These are phyloP conservation scores for Yamadazyma sp. DNA, from an alignment of 805 yeast species.

Conservation along the genomic window DNA sequence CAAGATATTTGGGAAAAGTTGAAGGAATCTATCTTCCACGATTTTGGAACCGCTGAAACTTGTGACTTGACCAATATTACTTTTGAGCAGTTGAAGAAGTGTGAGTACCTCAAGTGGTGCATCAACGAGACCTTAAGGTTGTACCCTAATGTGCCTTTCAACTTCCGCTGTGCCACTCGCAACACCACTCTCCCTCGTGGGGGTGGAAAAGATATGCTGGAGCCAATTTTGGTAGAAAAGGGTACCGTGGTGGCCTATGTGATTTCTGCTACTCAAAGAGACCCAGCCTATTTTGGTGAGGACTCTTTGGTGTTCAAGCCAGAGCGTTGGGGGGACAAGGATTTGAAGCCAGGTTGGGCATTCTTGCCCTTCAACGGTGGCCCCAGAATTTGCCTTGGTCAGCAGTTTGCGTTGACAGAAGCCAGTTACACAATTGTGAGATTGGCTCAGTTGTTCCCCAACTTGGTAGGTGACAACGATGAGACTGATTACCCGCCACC, in stretches of 20 bases:
- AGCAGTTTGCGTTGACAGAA: slow-evolving; percentile 56
- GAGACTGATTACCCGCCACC: slow-evolving; percentile 16
- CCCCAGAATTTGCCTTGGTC: slow-evolving; percentile 55
- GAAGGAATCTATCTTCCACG: slow-evolving; percentile 24
- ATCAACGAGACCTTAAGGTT: slow-evolving; percentile 33
- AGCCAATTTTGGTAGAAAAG: slow-evolving; percentile 43
- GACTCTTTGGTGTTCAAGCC: slow-evolving; percentile 48
- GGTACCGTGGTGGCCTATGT: slow-evolving; percentile 42
- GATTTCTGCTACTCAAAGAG: slow-evolving; percentile 45
- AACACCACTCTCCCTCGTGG: slow-evolving; percentile 37
- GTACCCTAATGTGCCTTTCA: slow-evolving; percentile 37
- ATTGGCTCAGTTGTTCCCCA: slow-evolving; percentile 28
- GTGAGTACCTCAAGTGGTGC: slow-evolving; percentile 32
- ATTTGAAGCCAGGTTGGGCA: slow-evolving; percentile 43
- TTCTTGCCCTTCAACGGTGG: slow-evolving; percentile 57
- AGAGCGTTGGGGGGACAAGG: slow-evolving; percentile 46
- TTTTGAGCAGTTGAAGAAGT: slow-evolving; percentile 34
- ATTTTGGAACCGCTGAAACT: slow-evolving; percentile 30
- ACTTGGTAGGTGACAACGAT: slow-evolving; percentile 16
- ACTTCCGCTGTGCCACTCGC: slow-evolving; percentile 30
- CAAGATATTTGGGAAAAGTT: slow-evolving; percentile 30
- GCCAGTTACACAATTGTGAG: slow-evolving; percentile 45
- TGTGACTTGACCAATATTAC: slow-evolving; percentile 25
- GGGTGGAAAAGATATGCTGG: slow-evolving; percentile 36
- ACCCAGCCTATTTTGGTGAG: slow-evolving; percentile 39